Base-by-base conservation (phyloP, 2,329 filamentous ascomycete species). In the Penicillium glabrum region DNA sequence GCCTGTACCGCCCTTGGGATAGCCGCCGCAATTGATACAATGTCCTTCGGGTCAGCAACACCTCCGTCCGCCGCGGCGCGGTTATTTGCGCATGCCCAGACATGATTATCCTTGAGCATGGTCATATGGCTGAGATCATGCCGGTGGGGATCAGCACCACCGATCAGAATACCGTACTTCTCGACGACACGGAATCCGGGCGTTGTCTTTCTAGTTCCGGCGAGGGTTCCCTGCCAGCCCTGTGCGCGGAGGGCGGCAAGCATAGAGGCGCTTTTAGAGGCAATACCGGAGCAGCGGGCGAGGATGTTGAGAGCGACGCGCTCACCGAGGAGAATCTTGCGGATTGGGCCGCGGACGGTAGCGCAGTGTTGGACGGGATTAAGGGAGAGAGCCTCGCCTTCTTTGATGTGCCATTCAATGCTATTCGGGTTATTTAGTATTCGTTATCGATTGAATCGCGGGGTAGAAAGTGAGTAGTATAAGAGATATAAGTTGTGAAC, bases 51-150 rank as follows among this genome's bases (percentile, higher is more conserved):
- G n/a, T 59, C 54, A 11, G 50, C 37, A 21, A 51, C 59, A n/a
- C 63, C 60, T 0, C 62, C 65, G 43, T 66, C 63, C 2, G 51
- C 59, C 11, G 65, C 66, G 7, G 67, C 63, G 6, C 65, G 56
- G 57, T 77, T 76, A 53, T 77, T 73, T 49, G 89, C 89, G 53
- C 89, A 88, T 61, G 91, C 91, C 89, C 93, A 97, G 56, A 99
- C 89, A 77, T 99, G 95, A 77, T 99, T 99, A 77, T 99, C 95
- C 80, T 99, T 99, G 63, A 99, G 83, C 95, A 99, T 99, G 55
- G 93, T 93, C 95, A 99, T 98, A 62, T 88, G 85, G 73, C 87
- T 90, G 55, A 99, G 81, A 73, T 99, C 95, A 77, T 96, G 91
- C 31, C 95, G 83, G 75, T 99, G 95, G 3, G 88, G 86, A 76